Base-by-base conservation (phyloP, 805 yeast genomes). In the Sugiyamaella chiloensis region DNA sequence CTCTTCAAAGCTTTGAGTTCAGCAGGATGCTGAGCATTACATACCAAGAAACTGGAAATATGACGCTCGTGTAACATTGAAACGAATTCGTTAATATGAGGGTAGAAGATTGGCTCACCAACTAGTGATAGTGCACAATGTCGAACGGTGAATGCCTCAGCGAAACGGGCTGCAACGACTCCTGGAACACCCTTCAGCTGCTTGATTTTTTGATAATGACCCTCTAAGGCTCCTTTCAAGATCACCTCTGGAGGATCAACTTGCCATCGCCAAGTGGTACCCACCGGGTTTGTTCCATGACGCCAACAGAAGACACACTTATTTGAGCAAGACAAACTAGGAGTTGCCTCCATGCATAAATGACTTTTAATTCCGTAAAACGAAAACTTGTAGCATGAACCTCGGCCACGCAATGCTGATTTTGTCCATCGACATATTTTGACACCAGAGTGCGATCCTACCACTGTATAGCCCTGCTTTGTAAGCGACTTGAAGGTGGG, bases 271-370 rank as follows among this genome's bases (percentile, higher is more conserved):
- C 97, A 89, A 51, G 84, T 83, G 24, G 95, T 89, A 14, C 96
- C 96, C 1, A 90, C 96, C 0, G 97, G 97, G 61, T 89, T 90
- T 2, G 96, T 89, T 42, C 97, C 97, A 66, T 89, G 97, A 64
- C 97, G 78, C 97, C 97, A 89, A 69, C 97, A 89, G 62, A 89
- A 89, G 3, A 90, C 96, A 75, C 97, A 89, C 64, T 89, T 89
- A 63, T 89, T 89, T 4, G 96, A 87, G 66, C 97, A 89, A 5
- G 96, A 91, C 50, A 89, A 72, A 1, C 95, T 84, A 0, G 97
- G 97, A 0, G 97, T 89, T 2, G 96, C 80, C 63, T 89, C 97
- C 97, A 89, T 89, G 68, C 97, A 89, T 48, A 91, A 70, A 68
- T 91, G 96, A 2, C 95, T 85, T 52, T 76, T 80, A 58, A 89